Conservation (phyloP, 2,329 filamentous ascomycete species). For the Arthroderma uncinatum region DNA sequence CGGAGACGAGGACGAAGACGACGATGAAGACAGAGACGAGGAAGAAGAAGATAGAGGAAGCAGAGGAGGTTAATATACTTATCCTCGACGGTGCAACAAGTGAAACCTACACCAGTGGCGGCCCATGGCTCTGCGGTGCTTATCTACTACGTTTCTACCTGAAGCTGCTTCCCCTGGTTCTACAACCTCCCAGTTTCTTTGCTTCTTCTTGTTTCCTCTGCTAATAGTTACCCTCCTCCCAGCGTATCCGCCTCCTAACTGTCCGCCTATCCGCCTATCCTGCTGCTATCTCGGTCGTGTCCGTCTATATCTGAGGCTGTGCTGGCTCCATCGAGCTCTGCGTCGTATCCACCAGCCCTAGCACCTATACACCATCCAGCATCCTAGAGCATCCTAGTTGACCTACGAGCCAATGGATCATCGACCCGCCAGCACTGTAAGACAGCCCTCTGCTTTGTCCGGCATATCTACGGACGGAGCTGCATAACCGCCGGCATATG, state of each 20-base stretch:
- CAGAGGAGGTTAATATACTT: background rate
- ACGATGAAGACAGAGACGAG: background rate
- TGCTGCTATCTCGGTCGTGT: background rate
- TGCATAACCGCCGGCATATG: no score
- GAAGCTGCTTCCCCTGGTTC: no score
- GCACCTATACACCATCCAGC: background rate
- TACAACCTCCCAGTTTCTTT: no score
- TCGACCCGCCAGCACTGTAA: background rate
- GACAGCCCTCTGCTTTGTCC: background rate
- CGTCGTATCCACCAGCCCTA: background rate
- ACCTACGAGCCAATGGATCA: background rate
- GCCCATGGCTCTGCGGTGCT: no score
- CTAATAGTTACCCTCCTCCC: no score
- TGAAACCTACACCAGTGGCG: background rate
- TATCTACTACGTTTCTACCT: no score
- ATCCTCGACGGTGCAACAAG: background rate
- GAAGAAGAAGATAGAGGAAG: background rate
- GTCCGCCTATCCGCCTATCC: background rate
- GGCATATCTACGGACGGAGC: no score
- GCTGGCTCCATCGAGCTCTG: background rate
- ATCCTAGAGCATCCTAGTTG: background rate
- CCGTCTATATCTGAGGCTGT: background rate
- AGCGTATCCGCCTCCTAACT: background rate
- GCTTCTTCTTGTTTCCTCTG: no score
- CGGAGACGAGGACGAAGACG: background rate